These are phyloP conservation scores for Immersiella caudata DNA, from an alignment of 495 filamentous ascomycete genomes.

Conservation along the genomic window DNA sequence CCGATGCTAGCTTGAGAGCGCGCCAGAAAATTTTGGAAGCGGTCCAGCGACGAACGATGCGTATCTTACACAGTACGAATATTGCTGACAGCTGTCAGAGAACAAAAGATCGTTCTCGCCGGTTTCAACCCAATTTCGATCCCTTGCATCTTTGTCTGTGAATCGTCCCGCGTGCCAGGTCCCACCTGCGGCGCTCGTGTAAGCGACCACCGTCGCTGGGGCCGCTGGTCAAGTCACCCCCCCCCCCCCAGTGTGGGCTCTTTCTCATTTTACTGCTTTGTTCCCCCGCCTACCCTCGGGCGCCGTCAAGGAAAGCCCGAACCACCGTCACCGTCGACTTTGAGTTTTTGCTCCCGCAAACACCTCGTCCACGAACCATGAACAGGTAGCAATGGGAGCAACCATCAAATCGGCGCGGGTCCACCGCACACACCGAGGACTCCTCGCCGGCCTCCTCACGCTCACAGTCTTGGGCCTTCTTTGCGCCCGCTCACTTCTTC, in stretches of 20 bases:
- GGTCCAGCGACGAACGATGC: neutral
- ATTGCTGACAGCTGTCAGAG: neutral
- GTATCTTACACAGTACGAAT: slow-evolving; percentile 14
- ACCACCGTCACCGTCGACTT: neutral
- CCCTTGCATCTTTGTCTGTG: slow-evolving; percentile 6
- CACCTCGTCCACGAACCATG: slow-evolving; percentile 7
- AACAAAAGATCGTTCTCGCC: neutral
- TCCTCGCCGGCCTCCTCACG: slow-evolving; percentile 15
- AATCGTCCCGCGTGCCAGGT: neutral
- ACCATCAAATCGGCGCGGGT: slow-evolving; percentile 19
- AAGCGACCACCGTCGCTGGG: neutral
- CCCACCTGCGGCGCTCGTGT: neutral
- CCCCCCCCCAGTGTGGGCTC: neutral
- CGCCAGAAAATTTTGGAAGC: neutral
- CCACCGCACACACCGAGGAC: slow-evolving; percentile 21
- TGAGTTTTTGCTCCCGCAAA: neutral
- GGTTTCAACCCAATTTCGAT: slow-evolving; percentile 4
- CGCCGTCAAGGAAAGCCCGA: too few relatives aligned
- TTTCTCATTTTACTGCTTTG: slow-evolving; percentile 6
- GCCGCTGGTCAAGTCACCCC: neutral
- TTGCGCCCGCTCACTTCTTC: slow-evolving; percentile 27
- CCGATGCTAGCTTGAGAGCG: neutral
- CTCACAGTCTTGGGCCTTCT: slow-evolving; percentile 21
- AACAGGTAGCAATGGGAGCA: slow-evolving; percentile 22
- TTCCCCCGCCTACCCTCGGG: neutral